phyloP scores from a whole-genome alignment of 257 asterid species.

The Thymus quinquecostatus region DNA sequence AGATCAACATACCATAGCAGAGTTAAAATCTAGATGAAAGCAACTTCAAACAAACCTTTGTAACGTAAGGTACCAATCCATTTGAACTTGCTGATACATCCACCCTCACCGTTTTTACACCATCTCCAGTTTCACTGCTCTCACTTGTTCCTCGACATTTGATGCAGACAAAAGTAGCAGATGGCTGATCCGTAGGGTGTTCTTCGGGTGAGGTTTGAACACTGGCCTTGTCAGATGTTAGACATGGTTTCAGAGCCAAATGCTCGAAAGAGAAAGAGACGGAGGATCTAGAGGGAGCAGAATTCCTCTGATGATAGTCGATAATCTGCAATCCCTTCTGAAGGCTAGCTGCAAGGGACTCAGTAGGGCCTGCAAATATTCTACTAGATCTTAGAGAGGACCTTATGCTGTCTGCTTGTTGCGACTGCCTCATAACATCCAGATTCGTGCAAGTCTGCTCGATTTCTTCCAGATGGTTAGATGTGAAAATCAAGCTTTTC shows the following conservation, averaged over 20 bases:
- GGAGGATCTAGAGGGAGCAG: conserved; percentile 66
- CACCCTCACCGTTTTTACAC: conserved; percentile 29
- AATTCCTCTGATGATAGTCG: conserved; percentile 78
- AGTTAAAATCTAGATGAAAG: conserved; percentile 14
- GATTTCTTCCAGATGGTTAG: conserved; percentile 46
- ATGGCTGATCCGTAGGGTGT: conserved; percentile 40
- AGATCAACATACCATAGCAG: conserved; percentile 6
- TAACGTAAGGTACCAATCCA: conserved; percentile 33
- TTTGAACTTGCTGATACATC: conserved; percentile 39
- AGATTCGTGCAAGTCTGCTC: conserved; percentile 44
- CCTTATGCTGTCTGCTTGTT: conserved; percentile 48
- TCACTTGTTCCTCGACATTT: conserved; percentile 57
- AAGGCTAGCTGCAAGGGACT: conserved; percentile 90
- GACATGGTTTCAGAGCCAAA: conserved; percentile 68
- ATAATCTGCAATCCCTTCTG: conserved; percentile 86
- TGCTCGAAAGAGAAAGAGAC: conserved; percentile 92
- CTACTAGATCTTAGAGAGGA: conserved; percentile 84
- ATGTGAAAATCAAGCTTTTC: conserved; percentile 57
- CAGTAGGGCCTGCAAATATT: conserved; percentile 71
- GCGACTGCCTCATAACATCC: conserved; percentile 40
- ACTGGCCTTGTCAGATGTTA: conserved; percentile 53
- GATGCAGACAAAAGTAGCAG: conserved; percentile 54
- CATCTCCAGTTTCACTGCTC: conserved; percentile 43
- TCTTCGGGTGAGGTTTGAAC: conserved; percentile 51
- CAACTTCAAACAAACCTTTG: conserved; percentile 39